Evolutionary conservation across 116 monocot species (phyloP), one percentile per base, ranked within the genome.

Genomic region (Dioscorea cayenensis): DNA sequence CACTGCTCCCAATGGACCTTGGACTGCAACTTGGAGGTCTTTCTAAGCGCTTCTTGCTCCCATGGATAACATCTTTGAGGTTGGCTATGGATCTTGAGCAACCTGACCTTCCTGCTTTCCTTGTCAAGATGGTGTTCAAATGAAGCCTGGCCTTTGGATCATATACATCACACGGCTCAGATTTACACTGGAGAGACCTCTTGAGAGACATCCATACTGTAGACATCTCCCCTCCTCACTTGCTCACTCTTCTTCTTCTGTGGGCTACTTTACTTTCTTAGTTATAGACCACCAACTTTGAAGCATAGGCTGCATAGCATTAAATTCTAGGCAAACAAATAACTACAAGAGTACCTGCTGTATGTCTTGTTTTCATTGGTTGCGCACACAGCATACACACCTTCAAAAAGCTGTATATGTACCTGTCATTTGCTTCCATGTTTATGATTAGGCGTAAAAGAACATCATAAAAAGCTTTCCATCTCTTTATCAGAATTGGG

Each of bases 21-120:
- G 93, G 93, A 80, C 93, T 93, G 75, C 82, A 78, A 50, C 86
- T 82, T 22, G 86, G 65, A 6, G 87, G 86, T 73, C 70, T 63
- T 58, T 85, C 83, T 38, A 76, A 63, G 27, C 84, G 82, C 76
- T 88, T 76, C 78, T 79, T 91, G 77, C 86, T 82, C 28, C 95
- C 91, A 72, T 88, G 88, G 78, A 95, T 86, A 27, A 91, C 91
- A 73, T 95, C 92, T 55, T 86, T 86, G 66, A 95, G 86, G 75
- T 95, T 95, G 28, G 91, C 85, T 67, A 95, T 95, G 74, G 95
- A 92, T 72, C 95, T 83, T 19, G 92, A 92, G 74, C 95, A 95
- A 5, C 95, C 95, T 23, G 92, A 92, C 79, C 90, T 84, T 25
- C 77, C 73, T 50, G 75, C 28, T 43, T 81, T 91, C 71, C 77